Evolutionary conservation across 2,329 filamentous ascomycete genomes (phyloP), one percentile per base, ranked within the genome.

Genomic region (Chaetomium sp.): DNA sequence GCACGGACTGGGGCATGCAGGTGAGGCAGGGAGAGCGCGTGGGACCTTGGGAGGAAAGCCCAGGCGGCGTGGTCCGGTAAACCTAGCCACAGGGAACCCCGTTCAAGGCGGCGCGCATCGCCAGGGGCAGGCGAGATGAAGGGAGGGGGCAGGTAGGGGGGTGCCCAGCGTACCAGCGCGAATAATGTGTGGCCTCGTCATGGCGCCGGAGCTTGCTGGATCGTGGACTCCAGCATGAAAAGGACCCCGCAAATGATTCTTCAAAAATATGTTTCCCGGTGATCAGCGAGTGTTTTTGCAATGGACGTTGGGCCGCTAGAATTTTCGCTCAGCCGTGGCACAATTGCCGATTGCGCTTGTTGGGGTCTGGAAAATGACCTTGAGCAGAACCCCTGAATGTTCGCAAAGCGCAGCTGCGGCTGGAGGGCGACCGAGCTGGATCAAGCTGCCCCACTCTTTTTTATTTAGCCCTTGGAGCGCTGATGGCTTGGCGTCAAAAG

Each of bases 131-230:
- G 52, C 58, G 56, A 61, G 57, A 58, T 59, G 59, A 55, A 58
- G 54, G 50, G 56, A 49, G 45, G 34, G 52, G 51, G 44, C 52
- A 73, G 19, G 19, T 27, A 27, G 19, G 19, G 19, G 19, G 19
- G 19, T 27, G 19, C 19, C 19, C 19, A 44, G 27, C 47, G 65
- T 79, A 83, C 80, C 80, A 68, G 80, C 80, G 68, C 80, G 79
- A 71, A 83, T 75, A 64, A 83, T 81, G 64, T 76, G 75, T 66
- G 79, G 79, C 71, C 79, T 78, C 67, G 79, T 80, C 80, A 83
- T 83, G 66, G 65, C 77, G 19, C 19, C 19, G 73, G 73, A 65
- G 68, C 64, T 60, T 61, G 62, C 58, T 47, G 55, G 61, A 53
- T 58, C 43, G 58, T 62, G 65, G 19, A 27, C 19, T 27, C 19